phyloP scores from a whole-genome alignment of 768 basidiomycete genomes.

The Boletus rubropictus region DNA sequence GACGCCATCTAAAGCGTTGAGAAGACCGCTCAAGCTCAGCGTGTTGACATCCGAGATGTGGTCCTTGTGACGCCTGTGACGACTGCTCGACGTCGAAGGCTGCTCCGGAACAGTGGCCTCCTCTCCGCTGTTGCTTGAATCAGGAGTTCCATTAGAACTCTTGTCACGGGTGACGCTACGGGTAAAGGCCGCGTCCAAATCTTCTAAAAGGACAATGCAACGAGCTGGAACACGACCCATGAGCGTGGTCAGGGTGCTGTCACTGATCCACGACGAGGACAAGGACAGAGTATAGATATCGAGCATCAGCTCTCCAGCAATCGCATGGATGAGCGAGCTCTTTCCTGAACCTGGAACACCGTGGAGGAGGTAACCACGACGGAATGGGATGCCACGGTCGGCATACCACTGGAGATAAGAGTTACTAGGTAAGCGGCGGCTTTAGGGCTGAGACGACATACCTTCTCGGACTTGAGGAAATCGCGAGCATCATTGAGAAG shows the following conservation, averaged over 20 bases:
- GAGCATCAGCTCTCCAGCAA: constrained; percentile 83
- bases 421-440: not conserved
- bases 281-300: constrained; percentile 90
- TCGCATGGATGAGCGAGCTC: constrained; percentile 78
- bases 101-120: constrained; percentile 29
- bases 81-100: constrained; percentile 32
- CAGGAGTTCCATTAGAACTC: constrained; percentile 41
- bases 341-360: constrained; percentile 86
- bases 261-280: constrained; percentile 82
- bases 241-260: constrained; percentile 76
- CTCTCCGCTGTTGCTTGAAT: constrained; percentile 32
- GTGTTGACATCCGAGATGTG: constrained; percentile 75
- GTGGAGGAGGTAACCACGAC: constrained; percentile 79
- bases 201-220: constrained; percentile 84
- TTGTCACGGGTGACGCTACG: constrained; percentile 66
- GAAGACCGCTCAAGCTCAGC: constrained; percentile 69
- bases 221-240: constrained; percentile 84
- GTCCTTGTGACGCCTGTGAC: constrained; percentile 45
- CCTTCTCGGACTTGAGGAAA: constrained; percentile 81
- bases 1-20: constrained; percentile 84
- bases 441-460: constrained; percentile 21
- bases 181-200: constrained; percentile 86
- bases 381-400: constrained; percentile 89
- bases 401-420: constrained; percentile 66
- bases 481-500: constrained; percentile 74